Base-by-base conservation (phyloP, 805 yeast species). In the Candida ficus region DNA sequence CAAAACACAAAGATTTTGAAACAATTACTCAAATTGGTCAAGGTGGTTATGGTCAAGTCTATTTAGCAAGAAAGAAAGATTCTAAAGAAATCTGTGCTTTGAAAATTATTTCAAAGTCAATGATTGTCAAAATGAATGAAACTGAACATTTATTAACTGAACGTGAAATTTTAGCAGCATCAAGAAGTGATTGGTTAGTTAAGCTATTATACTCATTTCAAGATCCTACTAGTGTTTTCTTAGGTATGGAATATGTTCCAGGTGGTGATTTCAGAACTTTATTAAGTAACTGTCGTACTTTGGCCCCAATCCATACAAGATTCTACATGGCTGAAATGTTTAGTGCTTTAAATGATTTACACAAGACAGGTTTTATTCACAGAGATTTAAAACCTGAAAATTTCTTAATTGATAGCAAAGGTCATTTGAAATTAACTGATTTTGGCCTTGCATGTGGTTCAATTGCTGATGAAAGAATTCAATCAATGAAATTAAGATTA, bases 21-120 rank as follows among this genome's bases (percentile, higher is more conserved):
- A 86, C 91, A 70, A 83, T 93, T 50, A 93, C 99, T 1, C 99
- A 93, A 67, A 97, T 93, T 25, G 99, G 99, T 12, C 99, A 93
- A 68, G 99, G 99, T 57, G 99, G 99, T 4, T 93, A 93, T 58
- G 99, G 99, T 19, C 97, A 93, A 64, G 99, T 93, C n/a, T 93
- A 87, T 55, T 67, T 93, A 47, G 97, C 99, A 1, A 76, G 90
- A 50, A 93, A 93, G 70, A 82, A 80, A 50, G 99, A 93, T 57
- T 89, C 98, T 1, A 78, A 81, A 48, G 99, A 93, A 63, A 83
- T 93, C 35, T 91, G 96, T 64, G 99, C 99, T 2, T 70, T 93
- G 53, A 93, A 93, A 61, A 86, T 93, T 12, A 72, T 93, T 57
- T 90, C 88, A 61, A 93, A 93, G 62, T 83, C 83, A 54, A 71